phyloP scores from a whole-genome alignment of 768 basidiomycete genomes.

The Tricholoma matsutake region DNA sequence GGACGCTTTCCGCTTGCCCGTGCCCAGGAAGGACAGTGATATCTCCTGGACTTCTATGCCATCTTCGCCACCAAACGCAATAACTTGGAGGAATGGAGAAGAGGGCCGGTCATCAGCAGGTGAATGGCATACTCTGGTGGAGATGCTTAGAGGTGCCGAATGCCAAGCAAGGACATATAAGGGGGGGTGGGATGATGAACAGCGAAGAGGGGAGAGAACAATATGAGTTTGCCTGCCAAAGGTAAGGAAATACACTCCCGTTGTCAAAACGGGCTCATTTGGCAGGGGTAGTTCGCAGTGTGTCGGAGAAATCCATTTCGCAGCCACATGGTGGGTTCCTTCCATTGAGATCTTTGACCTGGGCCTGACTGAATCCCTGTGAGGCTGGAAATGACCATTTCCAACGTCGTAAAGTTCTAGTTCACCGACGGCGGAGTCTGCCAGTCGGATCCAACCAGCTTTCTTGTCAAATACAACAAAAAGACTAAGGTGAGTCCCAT shows the following conservation, averaged over 20 bases:
- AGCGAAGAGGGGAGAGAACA: conserved; percentile 63
- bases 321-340: conserved; percentile 23
- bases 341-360: conserved; percentile 38
- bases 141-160: conserved; percentile 50
- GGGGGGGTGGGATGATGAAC: conserved; percentile 45
- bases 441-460: conserved; percentile 76
- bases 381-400: conserved; percentile 24
- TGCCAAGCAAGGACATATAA: conserved; percentile 58
- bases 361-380: conserved; percentile 10
- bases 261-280: conserved; percentile 24
- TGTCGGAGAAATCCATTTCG: conserved; percentile 50
- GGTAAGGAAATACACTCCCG: conserved; percentile 62
- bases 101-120: conserved; percentile 19
- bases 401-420: conserved; percentile 56
- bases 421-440: conserved; percentile 79
- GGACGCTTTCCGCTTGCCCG: conserved; percentile 41
- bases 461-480: conserved; percentile 88
- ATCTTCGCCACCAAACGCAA: conserved; percentile 59
- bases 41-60: conserved; percentile 77
- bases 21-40: conserved; percentile 49
- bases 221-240: conserved; percentile 68
- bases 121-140: conserved; percentile 46
- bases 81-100: conserved; percentile 59
- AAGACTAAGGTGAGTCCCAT: conserved; percentile 72
- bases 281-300: conserved; percentile 45